These are phyloP conservation scores for Rhizophagus clarus DNA, from an alignment of 192 early-diverging fungal species.

Conservation along the genomic window DNA sequence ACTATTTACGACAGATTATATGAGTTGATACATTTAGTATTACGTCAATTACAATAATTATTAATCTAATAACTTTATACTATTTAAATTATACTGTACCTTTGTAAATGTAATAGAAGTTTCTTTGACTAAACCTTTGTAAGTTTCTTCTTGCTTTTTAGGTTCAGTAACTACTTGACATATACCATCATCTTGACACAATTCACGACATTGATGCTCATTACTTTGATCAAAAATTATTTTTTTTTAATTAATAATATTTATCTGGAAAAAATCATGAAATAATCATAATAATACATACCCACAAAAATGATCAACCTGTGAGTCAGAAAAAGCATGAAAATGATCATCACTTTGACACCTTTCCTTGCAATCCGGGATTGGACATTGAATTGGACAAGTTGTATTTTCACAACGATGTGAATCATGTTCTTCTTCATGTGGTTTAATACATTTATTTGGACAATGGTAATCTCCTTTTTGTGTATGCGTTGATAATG, in stretches of 20 bases:
- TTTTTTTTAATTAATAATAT: not conserved
- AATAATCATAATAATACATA: not conserved
- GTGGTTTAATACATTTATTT: slow-evolving; percentile 24
- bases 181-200: slow-evolving; percentile 20
- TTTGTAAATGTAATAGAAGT: slow-evolving; percentile 29
- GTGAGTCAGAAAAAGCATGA: not conserved
- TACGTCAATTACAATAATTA: not conserved
- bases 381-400: slow-evolving; percentile 29
- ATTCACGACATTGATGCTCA: slow-evolving; percentile 25
- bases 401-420: slow-evolving; percentile 19
- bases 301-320: slow-evolving; percentile 29
- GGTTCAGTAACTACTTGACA: slow-evolving; percentile 28
- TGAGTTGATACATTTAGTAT: not conserved
- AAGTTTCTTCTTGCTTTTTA: not conserved
- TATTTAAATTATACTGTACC: slow-evolving; percentile 7
- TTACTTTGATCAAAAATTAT: slow-evolving; percentile 3
- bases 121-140: not conserved
- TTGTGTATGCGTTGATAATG: not conserved
- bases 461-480: slow-evolving; percentile 16
- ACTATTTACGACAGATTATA: not conserved
- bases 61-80: not conserved
- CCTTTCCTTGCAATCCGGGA: not conserved
- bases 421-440: slow-evolving; percentile 7
- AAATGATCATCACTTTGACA: slow-evolving; percentile 27
- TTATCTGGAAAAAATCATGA: too few species aligned